Base-by-base conservation (phyloP, 139 green algal genomes). In the Micromonas pusilla region DNA sequence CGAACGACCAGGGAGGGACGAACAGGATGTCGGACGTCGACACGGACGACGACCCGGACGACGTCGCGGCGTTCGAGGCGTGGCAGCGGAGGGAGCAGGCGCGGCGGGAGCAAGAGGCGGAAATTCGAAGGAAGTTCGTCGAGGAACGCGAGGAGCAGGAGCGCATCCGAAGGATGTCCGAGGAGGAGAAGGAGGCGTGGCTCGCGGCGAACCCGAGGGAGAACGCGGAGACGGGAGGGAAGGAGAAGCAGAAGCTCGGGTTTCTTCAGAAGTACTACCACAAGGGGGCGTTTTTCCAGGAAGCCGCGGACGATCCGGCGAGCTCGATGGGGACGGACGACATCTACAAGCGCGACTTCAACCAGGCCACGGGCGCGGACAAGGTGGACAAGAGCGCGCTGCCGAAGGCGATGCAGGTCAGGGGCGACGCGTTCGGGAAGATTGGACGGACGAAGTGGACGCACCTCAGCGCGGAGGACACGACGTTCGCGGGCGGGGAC, bases 261-360 rank as follows among this genome's bases (percentile, higher is more conserved):
- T 98, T 97, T 83, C 84, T 98, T 81, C 94, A 98, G 79, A 98
- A 98, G 85, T 98, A 98, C 86, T 98, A 92, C 86, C 94, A 98
- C 90, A 96, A 96, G 85, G 94, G 94, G 13, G 94, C 94, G 0
- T 98, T 93, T 87, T 98, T 96, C 85, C 93, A 97, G 82, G 70
- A 74, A n/a, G n/a, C 75, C 0, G 80, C 53, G 21, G 89, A 96
- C 73, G 82, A 90, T 36, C 91, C 92, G 53, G 92, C 87, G 25
- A 82, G 72, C 53, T 83, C 81, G 9, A 54, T 75, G 5, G 79
- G 76, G 23, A 37, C 38, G n/a, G 79, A 73, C 38, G 80, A 84
- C 5, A 88, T 89, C 34, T 88, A 77, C 70, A 54, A 67, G 21
- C 86, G 93, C 4, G 93, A 98, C 84, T 98, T 89, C 84, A 88